Conservation (phyloP, 768 basidiomycete species). For the Russula lepida region DNA sequence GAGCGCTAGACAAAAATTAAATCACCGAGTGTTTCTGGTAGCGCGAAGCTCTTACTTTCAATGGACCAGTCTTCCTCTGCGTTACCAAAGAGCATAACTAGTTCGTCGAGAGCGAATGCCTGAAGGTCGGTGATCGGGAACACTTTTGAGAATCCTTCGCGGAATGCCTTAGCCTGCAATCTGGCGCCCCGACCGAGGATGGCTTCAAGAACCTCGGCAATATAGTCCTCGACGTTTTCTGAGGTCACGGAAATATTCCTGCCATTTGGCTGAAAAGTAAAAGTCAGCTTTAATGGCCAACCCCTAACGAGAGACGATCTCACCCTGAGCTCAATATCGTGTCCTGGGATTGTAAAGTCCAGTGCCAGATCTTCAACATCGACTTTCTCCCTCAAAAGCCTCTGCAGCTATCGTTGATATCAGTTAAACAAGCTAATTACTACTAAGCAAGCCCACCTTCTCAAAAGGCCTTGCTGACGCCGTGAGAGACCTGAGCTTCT, state of each 20-base stretch:
- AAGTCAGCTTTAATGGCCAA: neutral
- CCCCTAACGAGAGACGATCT: neutral
- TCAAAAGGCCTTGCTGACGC: conserved; percentile 30
- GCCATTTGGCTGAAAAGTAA: conserved; percentile 55
- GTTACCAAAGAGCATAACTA: conserved; percentile 94
- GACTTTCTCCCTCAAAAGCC: conserved; percentile 47
- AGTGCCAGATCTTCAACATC: conserved; percentile 82
- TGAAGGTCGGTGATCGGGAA: conserved; percentile 88
- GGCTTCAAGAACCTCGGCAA: conserved; percentile 77
- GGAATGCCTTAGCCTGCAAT: conserved; percentile 82
- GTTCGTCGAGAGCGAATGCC: conserved; percentile 88
- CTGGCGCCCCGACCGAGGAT: conserved; percentile 76
- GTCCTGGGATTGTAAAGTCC: conserved; percentile 96
- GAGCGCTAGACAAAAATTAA: conserved; percentile 47
- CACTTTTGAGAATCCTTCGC: conserved; percentile 91
- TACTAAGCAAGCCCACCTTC: conserved; percentile 28
- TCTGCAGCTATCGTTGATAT: conserved; percentile 13
- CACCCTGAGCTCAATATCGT: conserved; percentile 85
- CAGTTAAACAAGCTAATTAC: neutral
- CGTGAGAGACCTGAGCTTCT: conserved; percentile 66
- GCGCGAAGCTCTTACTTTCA: conserved; percentile 58
- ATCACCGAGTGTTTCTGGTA: neutral
- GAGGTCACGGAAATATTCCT: conserved; percentile 73
- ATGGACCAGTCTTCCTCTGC: conserved; percentile 95
- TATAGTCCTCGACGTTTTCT: conserved; percentile 84